Percentiles rank a stretch among this genome's conserved stretches.
phyloP scores from a whole-genome alignment of 2,329 filamentous ascomycete genomes.

The Dactylellina haptotyla region DNA sequence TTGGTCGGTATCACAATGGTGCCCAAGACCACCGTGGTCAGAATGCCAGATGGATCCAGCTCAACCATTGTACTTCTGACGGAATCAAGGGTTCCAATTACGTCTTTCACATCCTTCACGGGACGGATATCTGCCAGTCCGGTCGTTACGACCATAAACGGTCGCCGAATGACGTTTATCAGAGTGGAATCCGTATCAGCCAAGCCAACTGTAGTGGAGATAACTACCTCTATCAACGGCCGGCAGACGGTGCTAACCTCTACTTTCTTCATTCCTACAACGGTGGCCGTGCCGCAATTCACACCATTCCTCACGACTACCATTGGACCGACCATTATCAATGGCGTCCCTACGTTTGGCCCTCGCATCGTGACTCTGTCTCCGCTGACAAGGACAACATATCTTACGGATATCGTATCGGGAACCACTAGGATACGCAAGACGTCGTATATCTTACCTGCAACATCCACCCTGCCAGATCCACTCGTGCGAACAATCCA shows the following conservation, averaged over 20 bases:
- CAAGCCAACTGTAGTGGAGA: slow-evolving; percentile 4
- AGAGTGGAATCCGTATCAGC: slow-evolving; percentile 24
- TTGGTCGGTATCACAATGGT: slow-evolving; percentile 42
- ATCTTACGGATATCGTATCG: slow-evolving; percentile 26
- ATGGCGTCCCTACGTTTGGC: slow-evolving; percentile 41
- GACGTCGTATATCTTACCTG: slow-evolving; percentile 37
- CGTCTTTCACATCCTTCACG: slow-evolving; percentile 23
- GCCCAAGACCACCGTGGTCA: slow-evolving; percentile 27
- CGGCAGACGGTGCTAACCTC: slow-evolving; percentile 29
- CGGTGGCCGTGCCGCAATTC: slow-evolving; percentile 28
- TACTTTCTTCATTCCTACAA: slow-evolving; percentile 34
- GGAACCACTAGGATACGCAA: slow-evolving; percentile 23
- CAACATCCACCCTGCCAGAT: slow-evolving; percentile 36
- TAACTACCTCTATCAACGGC: slow-evolving; percentile 43
- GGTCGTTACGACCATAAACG: slow-evolving; percentile 41
- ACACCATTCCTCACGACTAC: slow-evolving; percentile 45
- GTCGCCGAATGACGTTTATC: slow-evolving; percentile 18
- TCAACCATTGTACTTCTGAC: slow-evolving; percentile 16
- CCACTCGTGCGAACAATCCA: slow-evolving; percentile 34
- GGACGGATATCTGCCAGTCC: slow-evolving; percentile 19
- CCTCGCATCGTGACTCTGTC: slow-evolving; percentile 30
- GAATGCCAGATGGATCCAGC: slow-evolving; percentile 11
- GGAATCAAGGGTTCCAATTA: slow-evolving; percentile 33
- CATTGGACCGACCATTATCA: slow-evolving; percentile 43
- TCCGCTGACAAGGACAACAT: slow-evolving; percentile 27